These are phyloP conservation scores for Exsudoporus frostii DNA, from an alignment of 768 basidiomycete genomes.

Conservation along the genomic window DNA sequence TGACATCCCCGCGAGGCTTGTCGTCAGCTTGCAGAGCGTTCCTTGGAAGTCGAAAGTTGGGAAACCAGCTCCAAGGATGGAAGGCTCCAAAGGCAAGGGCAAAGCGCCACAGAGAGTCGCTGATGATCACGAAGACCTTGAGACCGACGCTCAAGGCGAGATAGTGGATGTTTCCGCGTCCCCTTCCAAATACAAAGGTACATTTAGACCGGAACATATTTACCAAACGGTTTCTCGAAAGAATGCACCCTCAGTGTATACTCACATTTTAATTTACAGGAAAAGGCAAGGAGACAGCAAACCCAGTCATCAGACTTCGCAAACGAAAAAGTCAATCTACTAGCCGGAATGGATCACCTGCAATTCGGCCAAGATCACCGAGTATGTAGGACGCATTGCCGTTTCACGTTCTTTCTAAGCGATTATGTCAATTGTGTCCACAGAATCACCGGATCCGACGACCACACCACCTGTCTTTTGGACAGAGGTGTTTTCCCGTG, in stretches of 20 bases:
- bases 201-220: conserved; percentile 14
- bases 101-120: conserved; percentile 24
- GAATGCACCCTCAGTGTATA: neutral
- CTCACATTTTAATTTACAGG: conserved; percentile 32
- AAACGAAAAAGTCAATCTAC: conserved; percentile 50
- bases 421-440: conserved; percentile 20
- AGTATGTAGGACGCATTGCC: conserved; percentile 17
- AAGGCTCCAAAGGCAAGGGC: conserved; percentile 38
- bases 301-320: conserved; percentile 55
- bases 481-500: conserved; percentile 94
- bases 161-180: conserved; percentile 36
- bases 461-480: conserved; percentile 85
- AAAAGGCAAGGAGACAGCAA: conserved; percentile 57
- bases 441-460: conserved; percentile 45
- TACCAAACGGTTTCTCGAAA: neutral
- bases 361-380: conserved; percentile 9
- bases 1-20: conserved; percentile 81
- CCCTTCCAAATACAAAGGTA: conserved; percentile 34
- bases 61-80: conserved; percentile 42
- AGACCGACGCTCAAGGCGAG: conserved; percentile 36
- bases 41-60: conserved; percentile 79
- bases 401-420: conserved; percentile 16
- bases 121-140: conserved; percentile 21
- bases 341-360: conserved; percentile 36
- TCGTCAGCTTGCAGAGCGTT: conserved; percentile 87